Conservation (phyloP, 768 basidiomycete species). For the Cubamyces lactineus region DNA sequence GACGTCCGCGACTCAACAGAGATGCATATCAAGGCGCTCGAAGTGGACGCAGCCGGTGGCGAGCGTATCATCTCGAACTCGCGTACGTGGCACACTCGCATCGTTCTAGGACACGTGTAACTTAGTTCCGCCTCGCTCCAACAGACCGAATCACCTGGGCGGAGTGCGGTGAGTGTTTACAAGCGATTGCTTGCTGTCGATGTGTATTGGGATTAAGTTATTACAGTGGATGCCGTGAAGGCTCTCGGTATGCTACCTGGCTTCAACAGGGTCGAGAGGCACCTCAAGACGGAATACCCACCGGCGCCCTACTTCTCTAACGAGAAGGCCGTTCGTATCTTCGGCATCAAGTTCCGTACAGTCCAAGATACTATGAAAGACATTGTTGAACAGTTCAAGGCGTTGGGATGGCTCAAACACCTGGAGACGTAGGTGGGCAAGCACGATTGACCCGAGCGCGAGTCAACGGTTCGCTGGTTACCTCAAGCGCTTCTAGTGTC, state of each 20-base stretch:
- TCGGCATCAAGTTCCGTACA: slow-evolving; percentile 46
- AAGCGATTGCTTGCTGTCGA: no score
- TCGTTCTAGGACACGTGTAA: slow-evolving; percentile 27
- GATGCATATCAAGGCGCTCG: slow-evolving; percentile 34
- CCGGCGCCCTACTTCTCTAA: neutral
- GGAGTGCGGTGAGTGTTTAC: slow-evolving; percentile 17
- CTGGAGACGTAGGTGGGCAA: neutral
- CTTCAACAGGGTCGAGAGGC: slow-evolving; percentile 13
- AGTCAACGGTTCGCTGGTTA: no score
- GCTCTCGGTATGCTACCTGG: slow-evolving; percentile 15
- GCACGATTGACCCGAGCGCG: no score
- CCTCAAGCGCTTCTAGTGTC: no score
- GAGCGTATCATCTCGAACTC: slow-evolving; percentile 42
- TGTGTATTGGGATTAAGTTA: no score
- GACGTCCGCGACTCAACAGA: slow-evolving; percentile 41
- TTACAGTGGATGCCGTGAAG: slow-evolving; percentile 17
- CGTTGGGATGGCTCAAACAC: slow-evolving; percentile 36
- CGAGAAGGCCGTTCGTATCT: slow-evolving; percentile 42
- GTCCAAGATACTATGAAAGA: slow-evolving; percentile 45
- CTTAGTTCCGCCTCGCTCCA: neutral
- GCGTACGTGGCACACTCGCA: slow-evolving; percentile 35
- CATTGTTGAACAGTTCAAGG: slow-evolving; percentile 45
- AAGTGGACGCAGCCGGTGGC: slow-evolving; percentile 39
- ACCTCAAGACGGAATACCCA: slow-evolving; percentile 26
- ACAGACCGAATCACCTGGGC: slow-evolving; percentile 20